Evolutionary conservation across 257 asterid genomes (phyloP), one percentile per base, ranked within the genome.

Genomic region (Euphrasia confusa): DNA sequence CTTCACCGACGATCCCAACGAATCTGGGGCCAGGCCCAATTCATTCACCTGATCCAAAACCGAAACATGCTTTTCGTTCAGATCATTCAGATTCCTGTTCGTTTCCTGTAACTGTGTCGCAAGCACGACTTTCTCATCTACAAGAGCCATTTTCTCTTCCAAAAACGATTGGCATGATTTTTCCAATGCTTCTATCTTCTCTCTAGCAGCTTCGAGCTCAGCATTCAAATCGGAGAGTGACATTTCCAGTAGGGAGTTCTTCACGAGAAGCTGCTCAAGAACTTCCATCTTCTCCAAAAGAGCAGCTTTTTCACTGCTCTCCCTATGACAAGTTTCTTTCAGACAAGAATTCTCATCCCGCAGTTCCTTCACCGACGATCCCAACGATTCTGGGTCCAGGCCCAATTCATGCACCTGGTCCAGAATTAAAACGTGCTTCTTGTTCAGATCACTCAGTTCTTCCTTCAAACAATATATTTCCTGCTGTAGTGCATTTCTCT

Each of bases 401-500:
- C 96, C 95, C 21, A 80, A 84, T 17, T 80, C 83, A 63, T 71
- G 73, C 58, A 85, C 80, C 81, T 87, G 95, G 52, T 82, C 84
- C 86, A 84, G 62, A 67, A 90, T 48, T 10, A 81, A 71, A 17
- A 58, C 65, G 63, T 83, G 86, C 49, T 80, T 81, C 75, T 72
- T 74, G 72, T 74, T 84, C 80, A 88, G 66, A 69, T 76, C 88
- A 63, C 80, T 83, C 54, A 88, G 74, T 68, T 93, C 96, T 80
- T 93, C 97, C 74, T 80, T 93, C 74, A 93, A 88, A 69, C 92
- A 83, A 74, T 89, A 89, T 61, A 89, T 87, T 75, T 93, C 99
- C 75, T 87, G 96, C 78, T 93, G 99, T 71, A 93, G 84, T 7
- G 99, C 95, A 56, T 93, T 93, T 79, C 95, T 84, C 71, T 93